These are phyloP conservation scores for Hypoxylon rickii DNA, from an alignment of 495 filamentous ascomycete genomes.

Conservation along the genomic window DNA sequence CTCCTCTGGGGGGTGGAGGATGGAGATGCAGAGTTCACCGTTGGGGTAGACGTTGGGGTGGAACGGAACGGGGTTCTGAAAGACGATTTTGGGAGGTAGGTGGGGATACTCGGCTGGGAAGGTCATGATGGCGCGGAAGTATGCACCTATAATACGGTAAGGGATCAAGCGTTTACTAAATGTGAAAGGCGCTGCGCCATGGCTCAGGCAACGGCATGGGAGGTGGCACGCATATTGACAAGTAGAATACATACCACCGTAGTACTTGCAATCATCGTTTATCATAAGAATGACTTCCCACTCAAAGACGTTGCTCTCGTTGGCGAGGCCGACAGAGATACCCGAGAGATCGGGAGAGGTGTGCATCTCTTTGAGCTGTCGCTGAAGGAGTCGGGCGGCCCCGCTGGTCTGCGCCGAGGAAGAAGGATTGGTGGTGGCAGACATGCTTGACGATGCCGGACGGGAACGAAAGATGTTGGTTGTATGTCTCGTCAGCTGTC, in stretches of 20 bases:
- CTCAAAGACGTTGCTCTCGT: slow-evolving; percentile 89
- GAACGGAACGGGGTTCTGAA: slow-evolving; percentile 82
- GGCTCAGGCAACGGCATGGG: not conserved
- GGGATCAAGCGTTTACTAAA: no score
- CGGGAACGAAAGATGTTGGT: not conserved
- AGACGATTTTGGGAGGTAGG: slow-evolving; percentile 88
- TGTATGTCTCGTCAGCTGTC: no score
- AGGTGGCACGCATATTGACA: not conserved
- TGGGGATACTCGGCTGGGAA: slow-evolving; percentile 87
- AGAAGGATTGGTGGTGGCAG: not conserved
- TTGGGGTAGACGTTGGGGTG: slow-evolving; percentile 93
- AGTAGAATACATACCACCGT: slow-evolving; percentile 65
- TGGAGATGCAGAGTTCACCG: slow-evolving; percentile 95
- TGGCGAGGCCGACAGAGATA: slow-evolving; percentile 88
- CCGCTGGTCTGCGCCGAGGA: slow-evolving; percentile 40
- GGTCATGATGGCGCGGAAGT: slow-evolving; percentile 79
- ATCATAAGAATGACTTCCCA: slow-evolving; percentile 99
- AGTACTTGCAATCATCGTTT: slow-evolving; percentile 91
- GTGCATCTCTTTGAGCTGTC: slow-evolving; percentile 94
- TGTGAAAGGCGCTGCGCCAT: no score
- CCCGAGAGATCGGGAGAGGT: slow-evolving; percentile 87
- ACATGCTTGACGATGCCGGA: not conserved
- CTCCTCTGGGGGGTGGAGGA: slow-evolving; percentile 94
- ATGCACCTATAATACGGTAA: slow-evolving; percentile 76
- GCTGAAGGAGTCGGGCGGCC: slow-evolving; percentile 75